Base-by-base conservation (phyloP, 2,329 filamentous ascomycete genomes). In the Davidsoniella neocaledoniae region DNA sequence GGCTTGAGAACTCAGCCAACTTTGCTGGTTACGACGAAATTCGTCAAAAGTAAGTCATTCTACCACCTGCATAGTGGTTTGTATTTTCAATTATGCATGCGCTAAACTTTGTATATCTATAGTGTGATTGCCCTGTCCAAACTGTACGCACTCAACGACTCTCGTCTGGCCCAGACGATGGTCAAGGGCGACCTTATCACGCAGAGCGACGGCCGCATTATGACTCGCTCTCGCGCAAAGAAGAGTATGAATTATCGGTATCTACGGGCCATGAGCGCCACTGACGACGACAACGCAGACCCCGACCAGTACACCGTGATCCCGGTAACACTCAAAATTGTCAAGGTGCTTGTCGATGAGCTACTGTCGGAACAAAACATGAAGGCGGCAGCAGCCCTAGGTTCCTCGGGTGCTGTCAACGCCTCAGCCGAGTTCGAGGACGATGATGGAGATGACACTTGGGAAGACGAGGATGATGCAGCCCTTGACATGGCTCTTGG, bases 1-100 rank as follows among this genome's bases (percentile, higher is more conserved):
- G 91, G 91, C 71, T 98, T 1, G 91, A 96, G 67, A 94, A 96
- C 64, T 94, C 87, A 3, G 77, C 94, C 64, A 94, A 83, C 64
- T 98, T 98, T 66, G 87, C 87, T n/a, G 91, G 91, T 10, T 98
- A 95, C 58, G 88, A 96, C 58, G 90, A 95, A 64, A 96, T 96
- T 58, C 78, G 88, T 57, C 86, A 95, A 64, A 98, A 96, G 84
- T 88, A 69, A 64, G 79, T 69, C n/a, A 29, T 2, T 19, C 3
- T 33, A 33, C 29, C 29, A 33, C 21, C 21, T 23, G 21, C 12
- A 33, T 12, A 5, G 29, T 33, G 6, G 12, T 12, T 5, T 33
- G 12, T 33, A 33, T 33, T 1, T 9, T 33, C 29, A 33, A 33
- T 33, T 10, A 33, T 10, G 29, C 12, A 10, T 33, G 8, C 1